phyloP scores from a whole-genome alignment of 2,329 filamentous ascomycete genomes.

The Parafenestella ontariensis region DNA sequence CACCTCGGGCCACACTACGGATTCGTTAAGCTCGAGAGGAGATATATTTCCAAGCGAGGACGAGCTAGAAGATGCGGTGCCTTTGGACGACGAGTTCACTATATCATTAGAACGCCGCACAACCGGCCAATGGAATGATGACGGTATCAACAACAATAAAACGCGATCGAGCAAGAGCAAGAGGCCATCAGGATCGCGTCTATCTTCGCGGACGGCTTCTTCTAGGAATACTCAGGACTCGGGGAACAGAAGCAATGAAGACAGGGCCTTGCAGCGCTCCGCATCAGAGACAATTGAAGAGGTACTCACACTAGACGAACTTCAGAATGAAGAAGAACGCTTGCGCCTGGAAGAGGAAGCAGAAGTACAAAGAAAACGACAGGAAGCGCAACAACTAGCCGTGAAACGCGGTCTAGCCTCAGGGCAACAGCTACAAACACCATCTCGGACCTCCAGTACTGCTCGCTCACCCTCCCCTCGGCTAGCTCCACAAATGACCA shows the following conservation, averaged over 20 bases:
- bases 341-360: constrained; percentile 63
- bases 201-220: constrained; percentile 55
- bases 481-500: constrained; percentile 12
- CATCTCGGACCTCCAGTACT: constrained; percentile 12
- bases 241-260: constrained; percentile 23
- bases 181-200: constrained; percentile 55
- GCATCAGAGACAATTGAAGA: constrained; percentile 36
- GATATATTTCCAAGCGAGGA: constrained; percentile 93
- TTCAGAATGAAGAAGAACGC: constrained; percentile 65
- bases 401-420: constrained; percentile 59
- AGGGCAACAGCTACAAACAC: constrained; percentile 25
- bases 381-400: constrained; percentile 63
- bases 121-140: constrained; percentile 66
- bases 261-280: constrained; percentile 30
- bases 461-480: constrained; percentile 20
- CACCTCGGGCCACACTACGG: constrained; percentile 80
- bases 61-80: constrained; percentile 86
- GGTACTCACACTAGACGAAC: constrained; percentile 60
- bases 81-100: constrained; percentile 90
- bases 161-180: constrained; percentile 54
- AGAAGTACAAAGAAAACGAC: constrained; percentile 60
- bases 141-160: constrained; percentile 73
- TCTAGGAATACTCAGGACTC: constrained; percentile 53
- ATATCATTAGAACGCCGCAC: constrained; percentile 77
- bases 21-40: constrained; percentile 84